These are phyloP conservation scores for Dendrothele bispora DNA, from an alignment of 768 basidiomycete species.

Conservation along the genomic window DNA sequence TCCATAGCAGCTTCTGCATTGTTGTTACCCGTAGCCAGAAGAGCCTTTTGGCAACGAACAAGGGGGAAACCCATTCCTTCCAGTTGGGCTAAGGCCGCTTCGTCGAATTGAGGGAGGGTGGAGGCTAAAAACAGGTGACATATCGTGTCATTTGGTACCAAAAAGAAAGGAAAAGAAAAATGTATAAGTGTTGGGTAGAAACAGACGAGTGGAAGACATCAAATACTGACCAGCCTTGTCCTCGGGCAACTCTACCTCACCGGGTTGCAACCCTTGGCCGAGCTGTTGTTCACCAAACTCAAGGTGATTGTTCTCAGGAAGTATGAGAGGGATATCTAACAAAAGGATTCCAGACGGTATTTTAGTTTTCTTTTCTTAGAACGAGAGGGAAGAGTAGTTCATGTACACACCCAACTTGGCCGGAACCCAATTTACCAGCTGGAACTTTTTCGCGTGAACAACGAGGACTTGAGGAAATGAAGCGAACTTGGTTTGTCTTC, in stretches of 20 bases:
- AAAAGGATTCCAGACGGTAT: conserved; percentile 4
- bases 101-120: conserved; percentile 67
- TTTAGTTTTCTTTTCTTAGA: no score
- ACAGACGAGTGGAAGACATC: not conserved
- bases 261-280: conserved; percentile 67
- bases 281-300: conserved; percentile 59
- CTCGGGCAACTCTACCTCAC: conserved; percentile 70
- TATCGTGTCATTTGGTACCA: no score
- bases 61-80: conserved; percentile 91
- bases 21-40: conserved; percentile 81
- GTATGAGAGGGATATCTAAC: conserved; percentile 80
- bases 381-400: not conserved
- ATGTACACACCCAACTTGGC: conserved; percentile 75
- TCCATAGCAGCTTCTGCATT: conserved; percentile 87
- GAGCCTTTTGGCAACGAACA: conserved; percentile 84
- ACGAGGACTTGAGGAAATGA: conserved; percentile 89
- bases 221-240: conserved; percentile 34
- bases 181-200: no score
- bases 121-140: no score
- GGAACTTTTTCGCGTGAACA: conserved; percentile 91
- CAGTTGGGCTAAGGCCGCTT: conserved; percentile 69
- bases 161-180: no score
- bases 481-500: conserved; percentile 74
- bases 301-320: conserved; percentile 61
- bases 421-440: conserved; percentile 95